Percentiles rank a stretch among this genome's conserved stretches.
Conservation (phyloP, 2,329 filamentous ascomycete species). For the Lecanoromycetidae sp. region DNA sequence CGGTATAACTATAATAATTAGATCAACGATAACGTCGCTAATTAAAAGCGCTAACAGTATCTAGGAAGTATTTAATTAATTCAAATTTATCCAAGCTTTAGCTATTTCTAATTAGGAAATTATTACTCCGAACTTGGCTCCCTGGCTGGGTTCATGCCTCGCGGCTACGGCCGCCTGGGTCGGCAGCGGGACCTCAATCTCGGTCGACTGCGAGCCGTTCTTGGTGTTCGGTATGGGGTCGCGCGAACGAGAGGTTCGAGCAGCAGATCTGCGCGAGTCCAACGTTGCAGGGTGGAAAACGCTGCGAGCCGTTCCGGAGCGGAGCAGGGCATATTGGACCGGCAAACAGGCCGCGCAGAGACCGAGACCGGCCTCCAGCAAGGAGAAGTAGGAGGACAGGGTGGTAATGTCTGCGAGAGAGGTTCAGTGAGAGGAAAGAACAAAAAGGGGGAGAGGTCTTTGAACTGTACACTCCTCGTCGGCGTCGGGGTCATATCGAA, state of each 20-base stretch:
- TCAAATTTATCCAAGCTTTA: no score
- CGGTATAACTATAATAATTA: no score
- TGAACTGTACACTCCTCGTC: conserved; percentile 1
- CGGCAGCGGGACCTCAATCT: not conserved
- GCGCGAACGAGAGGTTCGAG: not conserved
- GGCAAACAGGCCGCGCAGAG: conserved; percentile 10
- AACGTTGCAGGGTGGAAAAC: conserved; percentile 9
- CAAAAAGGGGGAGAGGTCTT: not conserved
- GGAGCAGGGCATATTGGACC: conserved; percentile 2
- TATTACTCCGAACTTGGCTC: no score
- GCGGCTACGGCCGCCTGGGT: not conserved
- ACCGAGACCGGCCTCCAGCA: conserved; percentile 12
- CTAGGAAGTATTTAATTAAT: no score
- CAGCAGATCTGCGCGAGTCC: not conserved
- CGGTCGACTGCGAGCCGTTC: not conserved
- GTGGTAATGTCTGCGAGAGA: conserved; percentile 3
- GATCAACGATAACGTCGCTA: no score
- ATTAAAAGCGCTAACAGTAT: no score
- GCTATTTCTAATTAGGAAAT: no score
- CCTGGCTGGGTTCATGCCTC: not conserved
- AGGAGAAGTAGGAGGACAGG: conserved; percentile 11
- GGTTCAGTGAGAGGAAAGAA: not conserved
- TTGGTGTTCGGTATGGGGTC: not conserved
- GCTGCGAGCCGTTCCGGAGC: conserved; percentile 3
- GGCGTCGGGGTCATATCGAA: conserved; percentile 2